Conservation (phyloP, 805 yeast species). For the Sporopachydermia quercuum region DNA sequence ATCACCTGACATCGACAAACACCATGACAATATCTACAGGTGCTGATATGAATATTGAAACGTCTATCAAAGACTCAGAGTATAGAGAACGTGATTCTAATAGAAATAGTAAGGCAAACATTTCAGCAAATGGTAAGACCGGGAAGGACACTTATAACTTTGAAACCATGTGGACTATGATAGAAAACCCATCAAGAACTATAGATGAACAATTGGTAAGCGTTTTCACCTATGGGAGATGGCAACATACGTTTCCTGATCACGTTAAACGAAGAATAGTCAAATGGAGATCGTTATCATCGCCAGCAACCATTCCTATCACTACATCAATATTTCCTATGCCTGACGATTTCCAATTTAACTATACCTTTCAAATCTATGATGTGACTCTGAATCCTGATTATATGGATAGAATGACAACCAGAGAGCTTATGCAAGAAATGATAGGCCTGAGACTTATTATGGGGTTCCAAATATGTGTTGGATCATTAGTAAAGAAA, state of each 20-base stretch:
- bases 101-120: not conserved
- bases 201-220: slow-evolving; percentile 37
- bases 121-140: not conserved
- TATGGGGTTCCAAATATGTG: slow-evolving; percentile 83
- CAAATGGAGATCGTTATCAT: slow-evolving; percentile 85
- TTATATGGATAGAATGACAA: slow-evolving; percentile 35
- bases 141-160: no score
- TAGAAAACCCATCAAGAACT: slow-evolving; percentile 66
- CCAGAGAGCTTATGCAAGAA: slow-evolving; percentile 59
- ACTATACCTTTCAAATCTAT: slow-evolving; percentile 74
- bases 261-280: slow-evolving; percentile 50
- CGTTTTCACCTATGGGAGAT: slow-evolving; percentile 58
- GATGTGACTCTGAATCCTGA: slow-evolving; percentile 52
- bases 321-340: slow-evolving; percentile 70
- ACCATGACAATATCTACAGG: not conserved
- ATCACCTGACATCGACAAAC: not conserved
- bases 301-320: slow-evolving; percentile 88
- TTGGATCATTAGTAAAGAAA: slow-evolving; percentile 48
- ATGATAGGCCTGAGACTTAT: slow-evolving; percentile 75
- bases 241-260: slow-evolving; percentile 84
- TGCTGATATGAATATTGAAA: no score
- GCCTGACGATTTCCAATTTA: slow-evolving; percentile 46
- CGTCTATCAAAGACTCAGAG: no score
- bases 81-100: not conserved
- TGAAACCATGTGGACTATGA: slow-evolving; percentile 42